Evolutionary conservation across 1,284 basidiomycete species (phyloP), one percentile per base, ranked within the genome.

Genomic region (Fomitopsis pinicola): DNA sequence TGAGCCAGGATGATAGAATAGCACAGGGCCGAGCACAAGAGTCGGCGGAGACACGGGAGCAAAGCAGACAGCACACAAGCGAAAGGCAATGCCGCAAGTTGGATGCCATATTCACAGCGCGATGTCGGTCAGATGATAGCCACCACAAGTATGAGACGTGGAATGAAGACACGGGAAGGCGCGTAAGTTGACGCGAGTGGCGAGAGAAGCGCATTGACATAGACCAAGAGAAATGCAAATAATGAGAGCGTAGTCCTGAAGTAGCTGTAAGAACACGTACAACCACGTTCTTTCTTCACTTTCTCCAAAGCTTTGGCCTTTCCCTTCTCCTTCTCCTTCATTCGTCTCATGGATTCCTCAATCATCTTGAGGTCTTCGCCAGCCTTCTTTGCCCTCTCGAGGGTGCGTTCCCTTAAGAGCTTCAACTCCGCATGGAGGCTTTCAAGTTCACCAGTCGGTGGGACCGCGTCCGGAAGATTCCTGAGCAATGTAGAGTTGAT

Each of bases 321-420:
- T 3, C 86, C 86, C 75, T 90, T 89, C 74, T 87, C 87, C 73
- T 82, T 86, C 76, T 88, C 89, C 76, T 82, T 87, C 76, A 90
- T 81, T 64, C 83, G 80, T 59, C 84, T 80, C 82, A 88, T 85
- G 53, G 84, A 86, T 72, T 86, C 88, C 66, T 87, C 84, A 64
- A 88, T 84, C 64, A 80, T 80, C 70, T 80, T 81, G 66, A 89
- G 75, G 78, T 92, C 89, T 66, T 88, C 83, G 38, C 80, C 82
- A 0, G 86, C 87, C 76, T 88, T 89, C 78, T 81, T 85, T 53
- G 79, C 82, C 63, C 87, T 80, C 66, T 86, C 86, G 45, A 84
- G 68, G 4, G 82, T 80, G 67, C 77, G 78, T 64, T 82, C 76
- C 66, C 81, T 82, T 62, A 88, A 76, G 50, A 78, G 67, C 62